Base-by-base conservation (phyloP, 257 asterid genomes). In the Ilex aquifolium region DNA sequence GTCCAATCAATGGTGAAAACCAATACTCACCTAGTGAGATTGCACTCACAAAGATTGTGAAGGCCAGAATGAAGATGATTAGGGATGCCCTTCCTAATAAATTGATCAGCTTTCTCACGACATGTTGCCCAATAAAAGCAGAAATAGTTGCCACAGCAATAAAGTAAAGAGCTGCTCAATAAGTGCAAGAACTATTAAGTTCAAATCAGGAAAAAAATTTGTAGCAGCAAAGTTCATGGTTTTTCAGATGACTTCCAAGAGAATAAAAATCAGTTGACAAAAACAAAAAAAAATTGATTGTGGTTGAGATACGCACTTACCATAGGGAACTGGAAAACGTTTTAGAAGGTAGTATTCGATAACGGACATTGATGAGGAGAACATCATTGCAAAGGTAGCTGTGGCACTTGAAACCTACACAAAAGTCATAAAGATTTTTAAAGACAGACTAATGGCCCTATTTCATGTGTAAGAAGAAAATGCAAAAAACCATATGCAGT, bases 341-440 rank as follows among this genome's bases (percentile, higher is more conserved):
- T 85, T 89, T 29, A 92, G 77, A 53, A 92, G 95, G 79, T 92
- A 87, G 64, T 92, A 92, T 76, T 92, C 96, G 10, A 92, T 90
- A 46, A 92, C 99, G 3, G 99, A 92, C 99, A 92, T 92, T 8
- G 99, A 92, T 13, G 99, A 87, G 59, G 99, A 92, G 88, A 92
- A 92, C 97, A 85, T 85, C 99, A 92, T 92, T 54, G 96, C 96
- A 69, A 83, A 92, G 60, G 99, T 89, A 60, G 99, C 97, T 0
- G 99, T 92, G 32, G 99, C 97, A 83, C 99, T 92, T 66, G 99
- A 89, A 69, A 92, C 99, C 99, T 92, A 69, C 64, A 68, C 17
- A 36, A 53, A 55, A 60, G 58, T 57, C 12, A 36, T 56, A 50
- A 13, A 49, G 4, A 46, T 8, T 50, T 15, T 59, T 10, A 29